Conservation (phyloP, 1,139 yeast genomes). For the Pneumocystis jirovecii region DNA sequence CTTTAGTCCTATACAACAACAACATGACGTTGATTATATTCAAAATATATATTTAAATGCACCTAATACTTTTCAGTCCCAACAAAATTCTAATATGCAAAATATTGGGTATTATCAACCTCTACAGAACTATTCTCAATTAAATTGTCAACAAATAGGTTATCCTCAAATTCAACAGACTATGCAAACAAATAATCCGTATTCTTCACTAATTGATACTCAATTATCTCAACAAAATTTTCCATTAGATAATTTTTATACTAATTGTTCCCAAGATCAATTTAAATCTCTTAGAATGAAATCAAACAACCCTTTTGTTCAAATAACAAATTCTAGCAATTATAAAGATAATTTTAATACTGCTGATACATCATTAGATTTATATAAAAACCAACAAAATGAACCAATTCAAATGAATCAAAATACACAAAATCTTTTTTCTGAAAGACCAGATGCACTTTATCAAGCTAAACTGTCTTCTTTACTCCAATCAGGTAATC, state of each 20-base stretch:
- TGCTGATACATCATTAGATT: neutral
- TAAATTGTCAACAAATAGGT: conserved; percentile 27
- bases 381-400: conserved; percentile 1
- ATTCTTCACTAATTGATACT: conserved; percentile 38
- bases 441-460: conserved; percentile 8
- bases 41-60: conserved; percentile 20
- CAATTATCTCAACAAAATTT: conserved; percentile 19
- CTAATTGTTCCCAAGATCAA: conserved; percentile 16
- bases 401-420: conserved; percentile 4
- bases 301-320: conserved; percentile 80
- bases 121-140: conserved; percentile 29
- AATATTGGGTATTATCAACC: conserved; percentile 18
- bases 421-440: conserved; percentile 8
- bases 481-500: conserved; percentile 65
- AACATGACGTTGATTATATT: conserved; percentile 12
- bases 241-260: neutral
- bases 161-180: conserved; percentile 36
- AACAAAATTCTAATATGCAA: conserved; percentile 13
- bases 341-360: neutral
- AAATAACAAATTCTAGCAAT: conserved; percentile 18
- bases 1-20: conserved; percentile 21
- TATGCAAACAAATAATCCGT: conserved; percentile 73
- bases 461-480: conserved; percentile 60
- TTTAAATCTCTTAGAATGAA: conserved; percentile 58
- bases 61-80: neutral